Base-by-base conservation (phyloP, 345 rosid genomes). In the Sisymbrium altissimum region DNA sequence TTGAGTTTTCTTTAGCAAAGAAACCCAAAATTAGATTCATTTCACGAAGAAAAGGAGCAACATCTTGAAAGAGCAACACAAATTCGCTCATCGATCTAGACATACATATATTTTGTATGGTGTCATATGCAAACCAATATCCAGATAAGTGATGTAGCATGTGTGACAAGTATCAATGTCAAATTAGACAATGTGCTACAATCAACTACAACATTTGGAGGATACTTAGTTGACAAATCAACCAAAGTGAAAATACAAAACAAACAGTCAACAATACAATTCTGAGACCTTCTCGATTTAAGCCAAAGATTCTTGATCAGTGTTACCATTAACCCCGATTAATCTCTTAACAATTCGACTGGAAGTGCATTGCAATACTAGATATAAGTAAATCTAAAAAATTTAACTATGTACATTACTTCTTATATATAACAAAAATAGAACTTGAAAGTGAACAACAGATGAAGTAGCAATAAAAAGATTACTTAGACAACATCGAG, bases 401-500 rank as follows among this genome's bases (percentile, higher is more conserved):
- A 18, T 52, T 48, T 2, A 32, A 63, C 25, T 41, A 53, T 63
- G 14, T 32, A 18, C 9, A 55, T 25, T 27, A 49, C 23, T 72
- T 45, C 33, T 35, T 23, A 23, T 49, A 55, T 44, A 4, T 3
- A 33, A 19, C 3, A 18, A 48, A n/a, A 19, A 3, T 12, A 35
- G 8, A 56, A 45, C 58, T 33, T 10, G 38, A 64, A 72, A 59
- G 14, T 44, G 66, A 70, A 35, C n/a, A 69, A 69, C 25, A 9
- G 54, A 52, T 63, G 54, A 72, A 62, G 30, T 23, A 30, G 44
- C 2, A 29, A 38, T 59, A n/a, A 1, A n/a, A 60, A 17, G 19
- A 62, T 64, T 19, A 43, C 27, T 64, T n/a, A 33, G 23, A 45
- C 40, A 73, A 44, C 78, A 73, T 9, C 9, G 21, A 64, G 19